A percentile compares a stretch with the other conserved stretches of the same genome.
These are phyloP conservation scores for Dendrobium nobile DNA, from an alignment of 106 monocot species.

Conservation along the genomic window DNA sequence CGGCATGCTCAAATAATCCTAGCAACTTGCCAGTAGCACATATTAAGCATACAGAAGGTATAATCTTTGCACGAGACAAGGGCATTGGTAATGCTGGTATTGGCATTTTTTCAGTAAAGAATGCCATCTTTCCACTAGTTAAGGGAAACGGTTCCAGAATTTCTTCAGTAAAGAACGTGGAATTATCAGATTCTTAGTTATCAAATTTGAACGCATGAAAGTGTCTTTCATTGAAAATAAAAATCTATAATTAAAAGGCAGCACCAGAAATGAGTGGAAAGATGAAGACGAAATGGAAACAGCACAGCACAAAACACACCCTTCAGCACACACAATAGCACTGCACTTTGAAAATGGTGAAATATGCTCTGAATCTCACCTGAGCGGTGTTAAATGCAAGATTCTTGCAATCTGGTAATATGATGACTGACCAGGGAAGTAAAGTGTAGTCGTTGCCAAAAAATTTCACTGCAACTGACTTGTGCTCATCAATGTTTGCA, in stretches of 20 bases:
- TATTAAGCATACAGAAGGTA: too few relatives aligned
- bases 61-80: background rate
- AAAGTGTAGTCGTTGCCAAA: slow-evolving; percentile 53
- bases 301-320: background rate
- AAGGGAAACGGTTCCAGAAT: background rate
- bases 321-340: background rate
- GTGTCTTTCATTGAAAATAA: background rate
- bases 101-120: background rate
- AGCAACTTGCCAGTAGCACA: too few relatives aligned
- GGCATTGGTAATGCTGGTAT: background rate
- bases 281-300: background rate
- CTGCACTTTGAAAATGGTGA: slow-evolving; percentile 4
- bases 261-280: background rate
- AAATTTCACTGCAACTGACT: slow-evolving; percentile 49
- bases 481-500: slow-evolving; percentile 89
- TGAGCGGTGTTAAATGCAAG: slow-evolving; percentile 91
- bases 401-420: slow-evolving; percentile 84
- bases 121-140: background rate
- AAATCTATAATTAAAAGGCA: background rate
- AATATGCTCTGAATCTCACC: slow-evolving; percentile 30
- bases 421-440: slow-evolving; percentile 92
- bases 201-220: background rate
- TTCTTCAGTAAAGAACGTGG: background rate
- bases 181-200: background rate
- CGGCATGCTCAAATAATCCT: too few relatives aligned